Percentiles rank a stretch among this genome's conserved stretches.
phyloP scores from a whole-genome alignment of 495 filamentous ascomycete genomes.

The Penicillium waksmanii region DNA sequence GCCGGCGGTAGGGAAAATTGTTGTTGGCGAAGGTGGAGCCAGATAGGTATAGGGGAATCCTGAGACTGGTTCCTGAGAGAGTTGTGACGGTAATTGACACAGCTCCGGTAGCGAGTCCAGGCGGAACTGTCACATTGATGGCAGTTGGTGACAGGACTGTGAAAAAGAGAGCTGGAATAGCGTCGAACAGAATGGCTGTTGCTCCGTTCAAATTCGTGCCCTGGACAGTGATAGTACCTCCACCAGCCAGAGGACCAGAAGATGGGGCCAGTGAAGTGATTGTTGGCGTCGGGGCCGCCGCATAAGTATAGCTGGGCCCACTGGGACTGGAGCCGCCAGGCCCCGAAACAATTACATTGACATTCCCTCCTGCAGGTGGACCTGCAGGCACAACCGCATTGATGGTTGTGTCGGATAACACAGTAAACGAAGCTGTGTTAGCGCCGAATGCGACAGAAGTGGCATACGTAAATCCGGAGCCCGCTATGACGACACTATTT shows the following conservation, averaged over 20 bases:
- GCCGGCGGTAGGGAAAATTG: neutral
- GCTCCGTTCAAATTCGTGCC: neutral
- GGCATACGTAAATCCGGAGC: neutral
- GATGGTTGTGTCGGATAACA: neutral
- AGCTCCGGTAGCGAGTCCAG: neutral
- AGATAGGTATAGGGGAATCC: constrained; percentile 1
- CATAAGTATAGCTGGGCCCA: neutral
- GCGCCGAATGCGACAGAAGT: neutral
- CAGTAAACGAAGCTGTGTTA: neutral
- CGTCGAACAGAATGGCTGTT: constrained; percentile 1
- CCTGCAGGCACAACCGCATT: neutral
- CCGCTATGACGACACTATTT: neutral
- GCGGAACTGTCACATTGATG: constrained; percentile 3
- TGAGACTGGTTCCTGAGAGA: neutral
- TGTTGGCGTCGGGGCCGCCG: neutral
- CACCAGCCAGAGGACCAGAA: neutral
- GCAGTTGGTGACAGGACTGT: neutral
- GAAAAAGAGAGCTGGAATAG: constrained; percentile 8
- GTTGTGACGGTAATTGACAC: neutral
- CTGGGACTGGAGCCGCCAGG: neutral
- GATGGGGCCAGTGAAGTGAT: neutral
- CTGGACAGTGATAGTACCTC: neutral
- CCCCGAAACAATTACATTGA: neutral
- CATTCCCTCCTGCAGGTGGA: neutral
- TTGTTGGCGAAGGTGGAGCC: neutral